Base-by-base conservation (phyloP, 176 grass and related monocot species). In the Eremochloa ophiuroides region DNA sequence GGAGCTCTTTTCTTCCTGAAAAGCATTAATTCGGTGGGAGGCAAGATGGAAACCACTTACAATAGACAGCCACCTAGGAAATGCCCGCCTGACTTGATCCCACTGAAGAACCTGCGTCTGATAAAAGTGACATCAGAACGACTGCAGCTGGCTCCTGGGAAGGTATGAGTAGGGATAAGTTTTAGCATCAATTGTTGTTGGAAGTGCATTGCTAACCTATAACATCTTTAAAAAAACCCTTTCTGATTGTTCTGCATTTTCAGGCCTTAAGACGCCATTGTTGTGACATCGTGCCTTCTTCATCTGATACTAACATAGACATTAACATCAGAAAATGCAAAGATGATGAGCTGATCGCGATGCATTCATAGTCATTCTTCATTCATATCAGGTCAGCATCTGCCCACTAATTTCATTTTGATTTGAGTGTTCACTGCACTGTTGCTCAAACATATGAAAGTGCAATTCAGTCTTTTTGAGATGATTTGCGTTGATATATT, bases 291-390 rank as follows among this genome's bases (percentile, higher is more conserved):
- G n/a, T 80, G 66, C 87, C 85, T 69, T 89, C 93, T 60, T 95
- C 89, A 23, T 91, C 79, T 66, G 82, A 88, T 41, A 82, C 37
- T 38, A 58, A 65, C 65, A 85, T 93, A 89, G 86, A 87, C 29
- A 75, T 99, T 86, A 59, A 75, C 75, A 90, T 99, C 83, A 93
- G 91, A 70, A 93, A 90, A 87, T 99, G 96, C 66, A 88, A 87
- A 87, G 93, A 91, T n/a, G 87, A 73, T 81, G 96, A 99, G 88
- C 70, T 95, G 77, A 95, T 99, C 4, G 80, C 93, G 1, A 93
- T 95, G 91, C 85, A 83, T 69, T 84, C 81, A 3, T 95, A 93
- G 85, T 51, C 18, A 80, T 73, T 73, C 66, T 76, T 76, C 82
- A 83, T 65, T 82, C 81, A 3, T 95, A 93, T 82, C 16, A 38